Base-by-base conservation (phyloP, 768 basidiomycete genomes). In the Boletellus ananas region DNA sequence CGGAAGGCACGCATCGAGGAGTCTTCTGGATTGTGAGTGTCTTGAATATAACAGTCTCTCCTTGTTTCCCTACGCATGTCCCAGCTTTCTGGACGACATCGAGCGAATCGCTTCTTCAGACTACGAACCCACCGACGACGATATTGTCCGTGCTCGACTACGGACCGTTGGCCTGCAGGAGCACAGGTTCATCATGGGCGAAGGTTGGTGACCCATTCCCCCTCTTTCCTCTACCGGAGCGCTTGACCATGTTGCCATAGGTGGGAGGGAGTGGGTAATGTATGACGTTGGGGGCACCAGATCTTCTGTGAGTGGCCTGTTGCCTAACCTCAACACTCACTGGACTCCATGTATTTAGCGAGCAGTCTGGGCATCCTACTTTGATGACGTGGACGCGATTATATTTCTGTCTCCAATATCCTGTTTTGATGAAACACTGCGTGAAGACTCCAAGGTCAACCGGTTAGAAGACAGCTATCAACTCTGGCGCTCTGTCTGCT, bases 261-360 rank as follows among this genome's bases (percentile, higher is more conserved):
- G 80, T 25, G 85, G 83, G 2, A 80, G 75, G 50, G 87, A 90
- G 63, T 90, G 88, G 88, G 67, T 83, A 39, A 73, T 92, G 56
- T 92, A 87, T 61, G 89, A 92, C 61, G 87, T 91, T 25, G 88
- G 89, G 31, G 88, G 87, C 17, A 83, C 83, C 33, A 74, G 83
- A 55, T 85, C 83, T 62, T 79, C 74, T 53, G 86, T 87, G 55
- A 67, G 63, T 58, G 18, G 34, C 14, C 36, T 4, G 45, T 44
- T 43, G 8, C 44, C 42, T 49, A 25, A 49, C 33, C 36, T 34
- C 20, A 38, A 17, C 49, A 17, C 44, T 45, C 42, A 47, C 43
- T 36, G 23, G 39, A 56, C 58, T 23, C 51, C 45, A 45, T 49
- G 29, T 42, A 2, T 38, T 60, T 63, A 88, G 85, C 77, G 87